Conservation (phyloP, 257 asterid genomes). For the Solanum appendiculatum region DNA sequence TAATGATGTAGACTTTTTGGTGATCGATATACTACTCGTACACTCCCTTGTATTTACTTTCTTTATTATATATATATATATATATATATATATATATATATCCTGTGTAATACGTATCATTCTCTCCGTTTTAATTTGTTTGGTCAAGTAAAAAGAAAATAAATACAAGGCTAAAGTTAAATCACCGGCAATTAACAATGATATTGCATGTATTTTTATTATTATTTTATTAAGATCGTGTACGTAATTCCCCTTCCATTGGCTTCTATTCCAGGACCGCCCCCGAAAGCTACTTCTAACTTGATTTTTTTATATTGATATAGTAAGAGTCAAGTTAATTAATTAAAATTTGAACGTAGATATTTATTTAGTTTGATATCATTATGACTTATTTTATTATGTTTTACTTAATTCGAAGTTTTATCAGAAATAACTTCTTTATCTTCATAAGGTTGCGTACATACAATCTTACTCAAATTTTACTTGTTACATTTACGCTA, state of each 20-base stretch:
- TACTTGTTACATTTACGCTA: not conserved
- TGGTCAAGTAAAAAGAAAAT: no score
- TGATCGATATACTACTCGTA: not conserved
- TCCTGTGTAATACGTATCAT: not conserved
- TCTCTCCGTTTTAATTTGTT: no score
- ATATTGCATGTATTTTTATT: not conserved
- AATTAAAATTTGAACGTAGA: not conserved
- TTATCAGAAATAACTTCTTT: rapidly evolving
- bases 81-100: no score
- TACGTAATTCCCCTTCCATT: not conserved
- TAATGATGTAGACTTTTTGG: not conserved
- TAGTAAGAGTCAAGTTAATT: not conserved
- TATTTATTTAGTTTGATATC: not conserved
- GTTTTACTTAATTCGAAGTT: not conserved
- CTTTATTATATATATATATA: no score
- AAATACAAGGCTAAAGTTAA: not conserved
- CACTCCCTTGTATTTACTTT: no score
- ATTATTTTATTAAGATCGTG: not conserved
- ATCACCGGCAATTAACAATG: not conserved
- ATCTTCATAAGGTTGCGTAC: not conserved
- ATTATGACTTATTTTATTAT: not conserved
- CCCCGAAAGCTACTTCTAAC: not conserved
- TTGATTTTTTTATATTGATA: no score
- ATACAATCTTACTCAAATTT: not conserved
- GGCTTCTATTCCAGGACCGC: not conserved